Percentiles rank a stretch among this genome's conserved stretches.
phyloP scores from a whole-genome alignment of 805 yeast genomes.

The Suhomyces vadensis region DNA sequence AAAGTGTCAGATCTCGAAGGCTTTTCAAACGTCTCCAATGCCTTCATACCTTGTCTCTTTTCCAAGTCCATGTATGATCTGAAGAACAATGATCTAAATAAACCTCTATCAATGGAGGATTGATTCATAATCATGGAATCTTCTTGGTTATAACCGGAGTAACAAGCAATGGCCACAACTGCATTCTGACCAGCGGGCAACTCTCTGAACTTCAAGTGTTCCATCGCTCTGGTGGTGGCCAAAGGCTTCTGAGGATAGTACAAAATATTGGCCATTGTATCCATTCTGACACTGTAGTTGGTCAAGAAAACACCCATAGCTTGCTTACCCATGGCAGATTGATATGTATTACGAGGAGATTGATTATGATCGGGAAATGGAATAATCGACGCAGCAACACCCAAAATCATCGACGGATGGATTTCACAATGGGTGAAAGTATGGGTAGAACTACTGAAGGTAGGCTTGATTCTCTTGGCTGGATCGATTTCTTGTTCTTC shows the following conservation, averaged over 20 bases:
- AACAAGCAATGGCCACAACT: slow-evolving; percentile 96
- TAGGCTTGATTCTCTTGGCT: slow-evolving; percentile 82
- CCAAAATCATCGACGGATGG: slow-evolving; percentile 97
- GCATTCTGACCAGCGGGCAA: slow-evolving; percentile 99
- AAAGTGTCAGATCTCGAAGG: slow-evolving; percentile 94
- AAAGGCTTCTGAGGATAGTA: slow-evolving; percentile 98
- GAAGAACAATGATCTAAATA: slow-evolving; percentile 93
- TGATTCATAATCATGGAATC: slow-evolving; percentile 99
- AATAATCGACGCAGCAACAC: slow-evolving; percentile 97
- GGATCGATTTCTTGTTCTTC: slow-evolving; percentile 59
- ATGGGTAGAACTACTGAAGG: slow-evolving; percentile 51
- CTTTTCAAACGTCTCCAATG: slow-evolving; percentile 95
- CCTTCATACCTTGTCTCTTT: slow-evolving; percentile 97
- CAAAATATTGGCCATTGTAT: slow-evolving; percentile 97
- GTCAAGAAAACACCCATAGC: slow-evolving; percentile 99
- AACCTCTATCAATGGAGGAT: slow-evolving; percentile 93
- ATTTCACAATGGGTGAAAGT: slow-evolving; percentile 99
- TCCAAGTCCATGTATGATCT: slow-evolving; percentile 99
- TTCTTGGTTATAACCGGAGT: slow-evolving; percentile 98
- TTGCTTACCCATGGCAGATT: slow-evolving; percentile 99
- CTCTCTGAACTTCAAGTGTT: slow-evolving; percentile 93
- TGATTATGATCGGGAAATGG: slow-evolving; percentile 99
- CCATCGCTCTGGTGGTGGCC: slow-evolving; percentile 98
- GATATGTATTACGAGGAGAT: slow-evolving; percentile 98
- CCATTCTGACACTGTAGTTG: slow-evolving; percentile 96